These are phyloP conservation scores for Fusarium floridanum DNA, from an alignment of 2,329 filamentous ascomycete species.

Conservation along the genomic window DNA sequence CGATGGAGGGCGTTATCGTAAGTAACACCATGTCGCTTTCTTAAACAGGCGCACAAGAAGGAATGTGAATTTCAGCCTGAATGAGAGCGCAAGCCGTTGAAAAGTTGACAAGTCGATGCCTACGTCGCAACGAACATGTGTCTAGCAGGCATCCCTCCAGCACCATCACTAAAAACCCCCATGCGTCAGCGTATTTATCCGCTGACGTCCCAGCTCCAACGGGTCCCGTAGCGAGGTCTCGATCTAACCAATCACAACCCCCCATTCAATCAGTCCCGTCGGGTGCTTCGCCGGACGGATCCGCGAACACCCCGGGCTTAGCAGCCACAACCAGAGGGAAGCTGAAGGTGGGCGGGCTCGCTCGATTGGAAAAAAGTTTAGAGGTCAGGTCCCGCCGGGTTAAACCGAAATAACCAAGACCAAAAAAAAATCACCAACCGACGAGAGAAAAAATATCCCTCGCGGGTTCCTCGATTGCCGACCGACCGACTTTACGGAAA, in stretches of 20 bases:
- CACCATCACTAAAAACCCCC: conserved; percentile 11
- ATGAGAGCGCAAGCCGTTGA: not conserved
- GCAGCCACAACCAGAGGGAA: not conserved
- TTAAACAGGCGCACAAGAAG: no score
- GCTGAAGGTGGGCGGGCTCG: conserved; percentile 16
- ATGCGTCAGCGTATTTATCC: conserved; percentile 31
- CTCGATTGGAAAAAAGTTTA: conserved; percentile 47
- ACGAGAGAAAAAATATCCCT: conserved; percentile 40
- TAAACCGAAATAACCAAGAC: conserved; percentile 26
- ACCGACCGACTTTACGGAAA: not conserved
- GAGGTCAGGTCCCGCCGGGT: conserved; percentile 41
- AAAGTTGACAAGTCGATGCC: conserved; percentile 1
- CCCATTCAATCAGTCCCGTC: not conserved
- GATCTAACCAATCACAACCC: conserved; percentile 19
- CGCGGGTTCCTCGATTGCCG: conserved; percentile 20
- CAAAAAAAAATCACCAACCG: conserved; percentile 31
- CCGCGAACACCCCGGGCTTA: conserved; percentile 35
- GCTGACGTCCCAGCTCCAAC: conserved; percentile 26
- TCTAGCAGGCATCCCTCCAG: conserved; percentile 25
- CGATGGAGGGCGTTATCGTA: conserved; percentile 78
- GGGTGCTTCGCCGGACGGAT: conserved; percentile 36
- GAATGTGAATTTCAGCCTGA: not conserved
- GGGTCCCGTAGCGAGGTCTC: conserved; percentile 1
- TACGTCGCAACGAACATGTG: not conserved
- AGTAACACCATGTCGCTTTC: conserved; percentile 75